These are phyloP conservation scores for Sphaerostilbella broomeana DNA, from an alignment of 2,329 filamentous ascomycete species.

Conservation along the genomic window DNA sequence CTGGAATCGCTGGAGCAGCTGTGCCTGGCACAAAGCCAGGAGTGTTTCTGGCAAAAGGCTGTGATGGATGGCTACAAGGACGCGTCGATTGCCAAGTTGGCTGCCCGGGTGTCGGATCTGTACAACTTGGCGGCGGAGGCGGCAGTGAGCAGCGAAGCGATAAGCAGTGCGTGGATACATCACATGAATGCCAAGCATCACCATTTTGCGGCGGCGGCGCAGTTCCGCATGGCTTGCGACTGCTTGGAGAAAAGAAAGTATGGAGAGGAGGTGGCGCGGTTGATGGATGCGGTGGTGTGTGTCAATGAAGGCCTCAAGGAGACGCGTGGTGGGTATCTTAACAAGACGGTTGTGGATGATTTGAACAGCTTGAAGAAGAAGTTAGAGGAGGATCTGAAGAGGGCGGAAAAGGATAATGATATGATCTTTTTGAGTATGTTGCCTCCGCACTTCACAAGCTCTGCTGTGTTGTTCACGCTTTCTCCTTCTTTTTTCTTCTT, in stretches of 20 bases:
- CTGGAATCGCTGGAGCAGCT: slow-evolving; percentile 77
- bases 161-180: slow-evolving; percentile 95
- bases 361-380: slow-evolving; percentile 75
- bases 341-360: slow-evolving; percentile 73
- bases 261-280: slow-evolving; percentile 84
- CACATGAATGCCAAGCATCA: slow-evolving; percentile 96
- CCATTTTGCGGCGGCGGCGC: slow-evolving; percentile 91
- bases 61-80: slow-evolving; percentile 93
- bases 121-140: slow-evolving; percentile 80
- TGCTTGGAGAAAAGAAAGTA: slow-evolving; percentile 91
- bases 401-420: slow-evolving; percentile 94
- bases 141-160: slow-evolving; percentile 79
- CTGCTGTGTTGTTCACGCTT: no score
- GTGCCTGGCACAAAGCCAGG: slow-evolving; percentile 86
- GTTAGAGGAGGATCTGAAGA: slow-evolving; percentile 79
- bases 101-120: slow-evolving; percentile 81
- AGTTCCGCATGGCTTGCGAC: slow-evolving; percentile 85
- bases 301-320: slow-evolving; percentile 84
- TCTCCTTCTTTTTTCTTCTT: no score
- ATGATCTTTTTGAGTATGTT: slow-evolving; percentile 75
- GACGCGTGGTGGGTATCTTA: slow-evolving; percentile 64
- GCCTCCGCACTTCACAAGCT: no score
- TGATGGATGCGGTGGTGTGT: slow-evolving; percentile 75
- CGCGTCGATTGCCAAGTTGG: slow-evolving; percentile 82
- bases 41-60: slow-evolving; percentile 97